These are phyloP conservation scores for Biscogniauxia marginata DNA, from an alignment of 2,329 filamentous ascomycete species.

Conservation along the genomic window DNA sequence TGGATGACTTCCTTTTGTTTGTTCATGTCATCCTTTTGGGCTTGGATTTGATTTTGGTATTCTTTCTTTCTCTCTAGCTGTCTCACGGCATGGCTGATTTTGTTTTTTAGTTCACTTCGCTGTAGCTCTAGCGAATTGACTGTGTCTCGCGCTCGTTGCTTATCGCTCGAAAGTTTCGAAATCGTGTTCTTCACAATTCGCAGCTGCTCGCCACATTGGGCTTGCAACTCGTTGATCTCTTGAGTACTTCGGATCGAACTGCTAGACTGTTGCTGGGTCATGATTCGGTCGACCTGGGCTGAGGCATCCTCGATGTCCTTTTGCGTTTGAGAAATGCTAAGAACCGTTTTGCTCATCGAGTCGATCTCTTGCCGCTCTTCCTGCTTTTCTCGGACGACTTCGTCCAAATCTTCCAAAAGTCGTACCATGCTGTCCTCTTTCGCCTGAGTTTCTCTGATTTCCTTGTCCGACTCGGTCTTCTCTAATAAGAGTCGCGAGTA, in stretches of 20 bases:
- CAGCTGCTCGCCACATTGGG: slow-evolving; percentile 64
- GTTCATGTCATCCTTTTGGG: slow-evolving; percentile 65
- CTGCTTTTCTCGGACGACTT: slow-evolving; percentile 61
- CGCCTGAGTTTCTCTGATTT: slow-evolving; percentile 59
- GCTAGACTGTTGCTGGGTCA: slow-evolving; percentile 70
- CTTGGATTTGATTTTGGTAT: slow-evolving; percentile 69
- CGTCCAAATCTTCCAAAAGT: slow-evolving; percentile 67
- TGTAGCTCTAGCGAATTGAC: slow-evolving; percentile 74
- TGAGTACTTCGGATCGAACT: slow-evolving; percentile 69
- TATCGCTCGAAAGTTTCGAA: slow-evolving; percentile 65
- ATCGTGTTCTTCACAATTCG: slow-evolving; percentile 63
- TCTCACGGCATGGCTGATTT: slow-evolving; percentile 66
- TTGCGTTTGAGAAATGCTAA: slow-evolving; percentile 70
- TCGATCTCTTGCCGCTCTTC: slow-evolving; percentile 71
- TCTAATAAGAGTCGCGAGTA: slow-evolving; percentile 70
- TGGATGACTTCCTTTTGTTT: slow-evolving; percentile 70
- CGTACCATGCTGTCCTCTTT: slow-evolving; percentile 61
- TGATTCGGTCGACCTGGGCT: slow-evolving; percentile 70
- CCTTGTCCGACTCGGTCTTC: slow-evolving; percentile 65
- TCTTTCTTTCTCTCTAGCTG: slow-evolving; percentile 79
- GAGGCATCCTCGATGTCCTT: slow-evolving; percentile 71
- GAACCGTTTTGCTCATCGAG: slow-evolving; percentile 71
- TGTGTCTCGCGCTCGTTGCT: slow-evolving; percentile 67
- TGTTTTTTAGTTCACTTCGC: slow-evolving; percentile 70
- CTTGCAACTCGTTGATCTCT: slow-evolving; percentile 78